A percentile compares a stretch with the other conserved stretches of the same genome.
phyloP scores from a whole-genome alignment of 2,329 filamentous ascomycete species.

The Beauveria medogensis region DNA sequence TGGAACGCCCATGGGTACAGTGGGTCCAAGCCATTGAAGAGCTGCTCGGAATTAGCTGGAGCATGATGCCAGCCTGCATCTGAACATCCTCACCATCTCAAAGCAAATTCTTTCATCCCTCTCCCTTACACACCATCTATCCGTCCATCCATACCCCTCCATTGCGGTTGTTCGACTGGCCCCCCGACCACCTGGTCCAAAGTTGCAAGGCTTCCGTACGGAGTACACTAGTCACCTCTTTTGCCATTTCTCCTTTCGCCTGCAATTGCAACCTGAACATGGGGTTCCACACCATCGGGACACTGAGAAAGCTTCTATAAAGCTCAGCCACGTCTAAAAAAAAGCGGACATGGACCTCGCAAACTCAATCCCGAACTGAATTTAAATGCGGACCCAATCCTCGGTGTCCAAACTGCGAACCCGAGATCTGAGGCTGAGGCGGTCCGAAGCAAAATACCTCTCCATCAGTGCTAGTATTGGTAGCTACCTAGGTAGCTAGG shows the following conservation, averaged over 20 bases:
- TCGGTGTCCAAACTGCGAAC: constrained; percentile 8
- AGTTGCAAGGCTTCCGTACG: background rate
- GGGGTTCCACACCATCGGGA: constrained; percentile 6
- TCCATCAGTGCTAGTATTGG: background rate
- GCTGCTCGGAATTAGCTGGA: no score
- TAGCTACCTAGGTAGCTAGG: background rate
- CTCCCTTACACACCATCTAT: background rate
- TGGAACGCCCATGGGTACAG: background rate
- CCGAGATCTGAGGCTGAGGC: background rate
- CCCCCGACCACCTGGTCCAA: background rate
- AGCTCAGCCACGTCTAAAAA: background rate
- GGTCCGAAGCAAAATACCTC: background rate
- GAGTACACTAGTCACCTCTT: background rate
- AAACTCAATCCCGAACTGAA: constrained; percentile 1
- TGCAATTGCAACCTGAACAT: background rate
- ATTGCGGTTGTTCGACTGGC: background rate
- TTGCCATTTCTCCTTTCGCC: background rate
- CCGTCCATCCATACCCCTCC: background rate
- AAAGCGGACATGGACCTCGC: constrained; percentile 3
- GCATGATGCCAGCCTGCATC: no score
- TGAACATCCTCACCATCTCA: no score
- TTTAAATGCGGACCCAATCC: constrained; percentile 7
- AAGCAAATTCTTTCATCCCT: no score
- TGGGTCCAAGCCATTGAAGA: background rate
- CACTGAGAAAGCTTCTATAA: background rate